Base-by-base conservation (phyloP, 768 basidiomycete genomes). In the Suillus decipiens region DNA sequence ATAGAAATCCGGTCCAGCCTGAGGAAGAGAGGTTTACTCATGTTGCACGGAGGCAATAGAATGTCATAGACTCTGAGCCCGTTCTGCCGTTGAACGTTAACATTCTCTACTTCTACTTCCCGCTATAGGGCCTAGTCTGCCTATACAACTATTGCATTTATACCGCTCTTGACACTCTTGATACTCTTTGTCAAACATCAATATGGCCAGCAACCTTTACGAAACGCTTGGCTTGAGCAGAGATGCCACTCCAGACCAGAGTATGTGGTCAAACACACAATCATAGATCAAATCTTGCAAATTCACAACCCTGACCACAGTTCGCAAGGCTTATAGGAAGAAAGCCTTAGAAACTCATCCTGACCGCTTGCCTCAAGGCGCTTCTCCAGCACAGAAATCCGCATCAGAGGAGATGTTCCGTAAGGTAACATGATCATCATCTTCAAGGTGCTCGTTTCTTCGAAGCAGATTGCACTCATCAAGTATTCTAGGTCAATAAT, bases 271-370 rank as follows among this genome's bases (percentile, higher is more conserved):
- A 12, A 60, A n/a, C 22, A 17, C 42, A 57, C n/a, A 59, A 48
- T 54, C 55, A 22, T 42, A 19, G n/a, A 34, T 14, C 48, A 28
- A 19, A 11, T 59, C 58, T n/a, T 55, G 55, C 22, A 36, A 15
- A 17, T 64, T 70, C 48, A 68, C 39, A 9, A 19, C 36, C 4
- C 36, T 39, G 36, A 47, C 48, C 28, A 42, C 65, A 93, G 90
- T 93, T 66, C 84, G 89, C 64, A 90, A 83, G 68, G 91, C 91
- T n/a, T 93, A 93, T 80, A 87, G 83, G 73, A 85, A 80, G 75
- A 82, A 77, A 70, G 91, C 91, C 2, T 71, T 93, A 33, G 78
- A 86, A 62, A 93, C 89, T 2, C 91, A 93, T 71, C 91, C 91
- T 6, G 91, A 93, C 70, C 80, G 91, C 50, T 79, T 90, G 2